A percentile compares a stretch with the other conserved stretches of the same genome.
These are phyloP conservation scores for Plantago coronopus DNA, from an alignment of 305 asterid genomes.

Conservation along the genomic window DNA sequence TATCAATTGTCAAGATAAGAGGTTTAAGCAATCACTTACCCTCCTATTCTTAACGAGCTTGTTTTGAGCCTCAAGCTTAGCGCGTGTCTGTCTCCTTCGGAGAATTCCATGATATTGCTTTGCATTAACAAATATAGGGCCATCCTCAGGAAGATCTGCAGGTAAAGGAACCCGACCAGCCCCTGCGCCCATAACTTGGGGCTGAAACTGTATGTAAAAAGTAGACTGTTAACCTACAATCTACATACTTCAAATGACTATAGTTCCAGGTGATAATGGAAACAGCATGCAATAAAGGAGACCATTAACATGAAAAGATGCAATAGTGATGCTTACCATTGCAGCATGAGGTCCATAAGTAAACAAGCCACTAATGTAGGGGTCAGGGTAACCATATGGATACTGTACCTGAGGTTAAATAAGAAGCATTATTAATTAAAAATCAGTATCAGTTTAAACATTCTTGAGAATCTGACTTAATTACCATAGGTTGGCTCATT, in stretches of 20 bases:
- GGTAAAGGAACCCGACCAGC: constrained; percentile 70
- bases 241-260: too few species aligned
- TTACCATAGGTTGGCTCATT: constrained; percentile 53
- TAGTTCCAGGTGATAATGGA: too few species aligned
- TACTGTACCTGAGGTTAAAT: constrained; percentile 36
- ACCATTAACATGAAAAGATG: neutral
- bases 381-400: constrained; percentile 60
- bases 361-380: constrained; percentile 51
- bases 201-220: constrained; percentile 38
- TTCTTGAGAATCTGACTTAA: constrained; percentile 25
- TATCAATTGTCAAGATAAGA: neutral
- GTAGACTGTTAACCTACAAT: too few species aligned
- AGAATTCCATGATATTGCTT: constrained; percentile 79
- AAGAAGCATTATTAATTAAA: constrained; percentile 23
- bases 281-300: too few species aligned
- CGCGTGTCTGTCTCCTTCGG: constrained; percentile 78
- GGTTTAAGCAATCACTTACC: constrained; percentile 36
- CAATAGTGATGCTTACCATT: constrained; percentile 38
- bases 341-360: constrained; percentile 64
- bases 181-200: constrained; percentile 45
- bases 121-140: constrained; percentile 78
- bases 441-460: constrained; percentile 11
- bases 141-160: constrained; percentile 65
- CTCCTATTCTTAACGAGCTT: constrained; percentile 67
- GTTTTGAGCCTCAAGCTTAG: constrained; percentile 83